A percentile compares a stretch with the other conserved stretches of the same genome.
Conservation (phyloP, 2,329 filamentous ascomycete genomes). For the Trichoderma endophyticum region DNA sequence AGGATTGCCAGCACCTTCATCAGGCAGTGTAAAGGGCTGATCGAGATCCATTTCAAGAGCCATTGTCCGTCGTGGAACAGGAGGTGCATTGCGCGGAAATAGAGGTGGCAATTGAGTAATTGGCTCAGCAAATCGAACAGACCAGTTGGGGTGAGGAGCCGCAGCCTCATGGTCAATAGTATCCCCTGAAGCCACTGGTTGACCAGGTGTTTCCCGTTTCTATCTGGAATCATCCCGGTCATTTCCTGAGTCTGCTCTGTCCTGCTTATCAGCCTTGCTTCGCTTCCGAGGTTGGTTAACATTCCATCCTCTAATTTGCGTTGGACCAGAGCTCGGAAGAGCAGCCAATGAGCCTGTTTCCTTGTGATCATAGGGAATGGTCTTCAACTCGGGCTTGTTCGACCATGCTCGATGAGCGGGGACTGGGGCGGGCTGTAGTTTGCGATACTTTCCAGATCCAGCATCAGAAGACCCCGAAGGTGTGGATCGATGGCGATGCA, state of each 20-base stretch:
- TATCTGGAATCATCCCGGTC: constrained; percentile 41
- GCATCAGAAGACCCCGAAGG: constrained; percentile 39
- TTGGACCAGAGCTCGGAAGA: constrained; percentile 54
- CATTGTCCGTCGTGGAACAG: not conserved
- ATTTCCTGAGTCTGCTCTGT: constrained; percentile 31
- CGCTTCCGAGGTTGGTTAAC: constrained; percentile 41
- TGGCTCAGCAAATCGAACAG: constrained; percentile 26
- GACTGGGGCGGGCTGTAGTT: constrained; percentile 57
- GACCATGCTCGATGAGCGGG: constrained; percentile 49
- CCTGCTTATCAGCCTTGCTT: constrained; percentile 35
- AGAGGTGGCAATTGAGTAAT: constrained; percentile 22
- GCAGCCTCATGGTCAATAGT: constrained; percentile 20
- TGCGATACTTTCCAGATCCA: constrained; percentile 49
- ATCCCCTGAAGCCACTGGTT: not conserved
- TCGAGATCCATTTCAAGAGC: not conserved
- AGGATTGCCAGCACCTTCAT: not conserved
- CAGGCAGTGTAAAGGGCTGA: not conserved
- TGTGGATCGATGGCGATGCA: constrained; percentile 37
- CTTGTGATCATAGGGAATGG: constrained; percentile 59
- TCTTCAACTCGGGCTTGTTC: constrained; percentile 53
- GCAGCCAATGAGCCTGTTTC: constrained; percentile 55
- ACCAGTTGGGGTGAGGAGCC: constrained; percentile 21
- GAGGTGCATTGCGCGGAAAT: not conserved
- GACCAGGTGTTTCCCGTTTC: constrained; percentile 28
- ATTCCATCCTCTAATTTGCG: constrained; percentile 57